A percentile compares a stretch with the other conserved stretches of the same genome.
Conservation (phyloP, 2,329 filamentous ascomycete genomes). For the Fusarium odoratissimum region DNA sequence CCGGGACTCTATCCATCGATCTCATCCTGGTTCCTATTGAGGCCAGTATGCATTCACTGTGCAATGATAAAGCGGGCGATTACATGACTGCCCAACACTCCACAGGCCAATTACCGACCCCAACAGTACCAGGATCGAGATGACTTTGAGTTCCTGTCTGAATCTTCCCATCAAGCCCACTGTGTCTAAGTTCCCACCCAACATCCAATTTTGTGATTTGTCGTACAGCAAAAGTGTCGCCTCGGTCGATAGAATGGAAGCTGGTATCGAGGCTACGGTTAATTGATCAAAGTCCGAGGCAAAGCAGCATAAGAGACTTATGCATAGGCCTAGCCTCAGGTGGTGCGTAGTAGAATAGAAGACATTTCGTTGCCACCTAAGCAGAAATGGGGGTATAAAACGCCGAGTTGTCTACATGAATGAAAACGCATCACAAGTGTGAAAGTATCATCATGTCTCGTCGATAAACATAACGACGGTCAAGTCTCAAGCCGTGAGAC, state of each 20-base stretch:
- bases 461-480: slow-evolving; percentile 30
- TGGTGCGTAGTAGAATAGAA: slow-evolving; percentile 25
- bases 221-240: slow-evolving; percentile 20
- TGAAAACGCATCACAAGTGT: slow-evolving; percentile 34
- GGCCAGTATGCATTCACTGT: slow-evolving; percentile 6
- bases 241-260: slow-evolving; percentile 12
- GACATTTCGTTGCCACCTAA: slow-evolving; percentile 25
- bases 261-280: slow-evolving; percentile 41
- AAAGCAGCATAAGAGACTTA: slow-evolving; percentile 13
- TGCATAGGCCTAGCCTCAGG: neutral
- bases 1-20: slow-evolving; percentile 10
- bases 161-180: slow-evolving; percentile 13
- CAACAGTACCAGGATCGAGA: slow-evolving; percentile 5
- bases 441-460: slow-evolving; percentile 34
- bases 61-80: neutral
- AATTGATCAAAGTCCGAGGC: slow-evolving; percentile 35
- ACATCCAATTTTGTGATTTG: slow-evolving; percentile 35
- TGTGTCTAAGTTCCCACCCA: slow-evolving; percentile 19
- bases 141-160: neutral
- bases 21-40: slow-evolving; percentile 5
- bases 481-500: slow-evolving; percentile 22
- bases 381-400: slow-evolving; percentile 44
- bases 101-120: neutral
- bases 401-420: slow-evolving; percentile 42
- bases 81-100: neutral